Evolutionary conservation across 2,329 filamentous ascomycete genomes (phyloP).

Genomic region (Tolypocladium endophyticum): DNA sequence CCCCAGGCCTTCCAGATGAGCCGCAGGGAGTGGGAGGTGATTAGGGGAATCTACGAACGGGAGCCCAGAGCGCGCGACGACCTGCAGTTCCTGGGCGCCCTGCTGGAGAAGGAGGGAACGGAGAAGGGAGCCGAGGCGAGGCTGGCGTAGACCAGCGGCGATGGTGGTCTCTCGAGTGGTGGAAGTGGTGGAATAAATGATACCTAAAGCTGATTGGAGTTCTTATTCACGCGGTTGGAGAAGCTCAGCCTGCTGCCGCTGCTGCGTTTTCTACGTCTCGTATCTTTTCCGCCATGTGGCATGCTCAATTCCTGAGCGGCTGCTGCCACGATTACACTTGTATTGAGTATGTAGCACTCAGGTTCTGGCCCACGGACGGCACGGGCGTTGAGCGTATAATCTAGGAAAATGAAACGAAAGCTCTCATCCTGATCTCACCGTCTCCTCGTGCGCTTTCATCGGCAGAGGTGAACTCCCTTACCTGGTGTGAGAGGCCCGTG

Average conservation of each 20-base stretch:
- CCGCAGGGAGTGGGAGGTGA: slow-evolving; percentile 62
- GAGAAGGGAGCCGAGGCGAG: slow-evolving; percentile 8
- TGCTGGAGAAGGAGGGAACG: slow-evolving; percentile 39
- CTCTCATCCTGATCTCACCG: neutral
- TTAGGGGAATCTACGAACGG: slow-evolving; percentile 56
- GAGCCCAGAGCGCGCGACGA: slow-evolving; percentile 57
- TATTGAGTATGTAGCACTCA: neutral
- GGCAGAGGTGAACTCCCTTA: neutral
- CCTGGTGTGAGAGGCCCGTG: neutral
- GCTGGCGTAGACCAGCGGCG: neutral
- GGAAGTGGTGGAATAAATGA: neutral
- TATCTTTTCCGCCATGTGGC: too few relatives aligned
- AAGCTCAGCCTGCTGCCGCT: neutral
- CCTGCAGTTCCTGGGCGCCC: slow-evolving; percentile 41
- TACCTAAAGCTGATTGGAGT: neutral
- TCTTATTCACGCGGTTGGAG: neutral
- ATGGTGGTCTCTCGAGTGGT: neutral
- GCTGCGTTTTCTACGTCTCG: neutral
- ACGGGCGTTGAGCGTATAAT: neutral
- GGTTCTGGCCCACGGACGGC: neutral
- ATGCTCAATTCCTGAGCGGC: neutral
- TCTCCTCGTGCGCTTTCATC: neutral
- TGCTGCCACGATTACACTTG: neutral
- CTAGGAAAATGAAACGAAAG: neutral
- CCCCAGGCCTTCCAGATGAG: slow-evolving; percentile 59